A percentile compares a stretch with the other conserved stretches of the same genome.
These are phyloP conservation scores for Aspergillus conjunctus DNA, from an alignment of 495 filamentous ascomycete species.

Conservation along the genomic window DNA sequence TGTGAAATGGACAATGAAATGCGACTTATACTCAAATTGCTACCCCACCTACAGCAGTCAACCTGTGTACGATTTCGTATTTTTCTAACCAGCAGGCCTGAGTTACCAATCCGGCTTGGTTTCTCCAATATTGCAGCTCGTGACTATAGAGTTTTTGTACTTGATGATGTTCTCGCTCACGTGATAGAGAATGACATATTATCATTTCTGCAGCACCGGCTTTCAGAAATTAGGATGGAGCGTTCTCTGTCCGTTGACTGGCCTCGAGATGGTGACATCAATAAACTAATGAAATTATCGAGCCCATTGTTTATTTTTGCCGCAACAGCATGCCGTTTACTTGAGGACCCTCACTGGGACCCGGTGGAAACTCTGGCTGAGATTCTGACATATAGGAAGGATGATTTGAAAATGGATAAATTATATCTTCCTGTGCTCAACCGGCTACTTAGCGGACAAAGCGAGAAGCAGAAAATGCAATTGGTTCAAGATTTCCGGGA, in stretches of 20 bases:
- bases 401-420: slow-evolving; percentile 23
- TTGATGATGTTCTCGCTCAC: slow-evolving; percentile 21
- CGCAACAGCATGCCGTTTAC: slow-evolving; percentile 31
- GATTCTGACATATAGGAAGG: slow-evolving; percentile 15
- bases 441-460: slow-evolving; percentile 24
- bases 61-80: background rate
- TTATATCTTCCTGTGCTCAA: slow-evolving; percentile 35
- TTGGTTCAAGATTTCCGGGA: slow-evolving; percentile 30
- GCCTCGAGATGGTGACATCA: slow-evolving; percentile 33
- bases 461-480: slow-evolving; percentile 8
- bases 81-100: slow-evolving; percentile 1
- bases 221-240: slow-evolving; percentile 21
- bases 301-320: slow-evolving; percentile 37
- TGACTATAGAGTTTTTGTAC: slow-evolving; percentile 21
- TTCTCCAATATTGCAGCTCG: background rate
- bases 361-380: slow-evolving; percentile 20
- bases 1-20: slow-evolving; percentile 2
- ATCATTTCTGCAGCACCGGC: slow-evolving; percentile 23
- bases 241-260: slow-evolving; percentile 27
- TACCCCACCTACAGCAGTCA: background rate
- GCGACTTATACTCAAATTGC: background rate
- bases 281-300: slow-evolving; percentile 21
- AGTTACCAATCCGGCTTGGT: background rate
- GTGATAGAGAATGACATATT: slow-evolving; percentile 31
- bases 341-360: slow-evolving; percentile 18